These are phyloP conservation scores for Apiospora hydei DNA, from an alignment of 2,329 filamentous ascomycete genomes.

Conservation along the genomic window DNA sequence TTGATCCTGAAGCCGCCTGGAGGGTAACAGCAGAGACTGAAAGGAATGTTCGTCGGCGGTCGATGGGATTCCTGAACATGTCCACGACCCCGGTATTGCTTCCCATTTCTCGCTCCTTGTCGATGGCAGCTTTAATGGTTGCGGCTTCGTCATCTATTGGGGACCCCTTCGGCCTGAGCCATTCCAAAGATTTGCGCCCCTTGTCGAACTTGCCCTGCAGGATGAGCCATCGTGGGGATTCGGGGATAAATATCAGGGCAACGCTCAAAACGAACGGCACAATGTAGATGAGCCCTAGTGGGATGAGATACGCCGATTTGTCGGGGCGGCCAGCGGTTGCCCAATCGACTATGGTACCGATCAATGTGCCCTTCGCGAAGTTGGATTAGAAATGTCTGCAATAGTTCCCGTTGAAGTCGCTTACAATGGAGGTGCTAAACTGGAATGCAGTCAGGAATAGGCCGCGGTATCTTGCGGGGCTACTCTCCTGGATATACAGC, in stretches of 20 bases:
- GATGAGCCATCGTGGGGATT: slow-evolving; percentile 43
- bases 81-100: slow-evolving; percentile 47
- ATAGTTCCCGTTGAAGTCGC: not conserved
- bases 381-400: not conserved
- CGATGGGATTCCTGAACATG: slow-evolving; percentile 53
- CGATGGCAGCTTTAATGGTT: slow-evolving; percentile 45
- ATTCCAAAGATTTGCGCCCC: slow-evolving; percentile 44
- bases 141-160: slow-evolving; percentile 42
- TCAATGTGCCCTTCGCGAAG: slow-evolving; percentile 48
- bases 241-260: slow-evolving; percentile 42
- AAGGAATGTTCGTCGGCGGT: slow-evolving; percentile 51
- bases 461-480: slow-evolving; percentile 57
- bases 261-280: slow-evolving; percentile 38
- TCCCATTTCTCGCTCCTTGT: slow-evolving; percentile 44
- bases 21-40: slow-evolving; percentile 50
- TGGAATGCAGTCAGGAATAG: slow-evolving; percentile 56
- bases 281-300: slow-evolving; percentile 42
- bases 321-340: slow-evolving; percentile 41
- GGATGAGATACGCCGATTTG: slow-evolving; percentile 41
- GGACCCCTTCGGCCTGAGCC: slow-evolving; percentile 44
- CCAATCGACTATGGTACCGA: slow-evolving; percentile 51
- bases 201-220: slow-evolving; percentile 39
- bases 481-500: slow-evolving; percentile 54
- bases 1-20: slow-evolving; percentile 53
- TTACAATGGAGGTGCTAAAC: slow-evolving; percentile 54